phyloP scores from a whole-genome alignment of 1,284 basidiomycete genomes.

The Sanghuangporus weigelae region DNA sequence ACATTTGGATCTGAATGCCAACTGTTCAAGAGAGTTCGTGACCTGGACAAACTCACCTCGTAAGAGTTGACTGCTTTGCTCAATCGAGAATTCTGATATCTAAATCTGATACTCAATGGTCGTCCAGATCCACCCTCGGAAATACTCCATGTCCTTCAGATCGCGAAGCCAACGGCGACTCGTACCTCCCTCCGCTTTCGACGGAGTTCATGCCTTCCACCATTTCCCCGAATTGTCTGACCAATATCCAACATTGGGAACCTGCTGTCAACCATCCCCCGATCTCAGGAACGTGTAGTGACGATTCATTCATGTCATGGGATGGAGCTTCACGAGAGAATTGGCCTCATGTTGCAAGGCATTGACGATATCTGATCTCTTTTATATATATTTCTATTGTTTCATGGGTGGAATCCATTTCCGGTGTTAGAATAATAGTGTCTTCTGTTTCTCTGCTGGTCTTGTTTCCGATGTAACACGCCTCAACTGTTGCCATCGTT shows the following conservation, averaged over 20 bases:
- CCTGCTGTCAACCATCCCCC: slow-evolving; percentile 12
- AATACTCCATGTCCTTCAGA: slow-evolving; percentile 13
- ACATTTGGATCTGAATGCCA: slow-evolving; percentile 34
- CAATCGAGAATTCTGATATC: background rate
- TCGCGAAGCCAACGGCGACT: background rate
- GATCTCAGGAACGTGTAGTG: slow-evolving; percentile 26
- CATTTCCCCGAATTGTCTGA: slow-evolving; percentile 12
- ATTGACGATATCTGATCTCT: background rate
- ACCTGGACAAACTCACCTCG: slow-evolving; percentile 54
- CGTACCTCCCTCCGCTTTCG: slow-evolving; percentile 8
- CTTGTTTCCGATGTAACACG: background rate
- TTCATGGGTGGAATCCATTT: background rate
- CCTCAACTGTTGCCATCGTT: background rate
- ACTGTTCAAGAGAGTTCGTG: slow-evolving; percentile 47
- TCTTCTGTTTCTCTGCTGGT: background rate
- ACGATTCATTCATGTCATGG: slow-evolving; percentile 45
- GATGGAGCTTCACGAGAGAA: slow-evolving; percentile 30
- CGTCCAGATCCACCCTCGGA: slow-evolving; percentile 6
- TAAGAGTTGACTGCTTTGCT: slow-evolving; percentile 33
- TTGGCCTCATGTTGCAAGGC: slow-evolving; percentile 9
- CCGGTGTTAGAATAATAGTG: too few relatives aligned
- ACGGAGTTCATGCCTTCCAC: slow-evolving; percentile 4
- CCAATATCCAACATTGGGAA: slow-evolving; percentile 12
- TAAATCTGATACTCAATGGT: background rate
- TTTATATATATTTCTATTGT: background rate